Evolutionary conservation across 352 stramenopile species (phyloP), one percentile per base, ranked within the genome.

Genomic region (Pythium sukuiense): DNA sequence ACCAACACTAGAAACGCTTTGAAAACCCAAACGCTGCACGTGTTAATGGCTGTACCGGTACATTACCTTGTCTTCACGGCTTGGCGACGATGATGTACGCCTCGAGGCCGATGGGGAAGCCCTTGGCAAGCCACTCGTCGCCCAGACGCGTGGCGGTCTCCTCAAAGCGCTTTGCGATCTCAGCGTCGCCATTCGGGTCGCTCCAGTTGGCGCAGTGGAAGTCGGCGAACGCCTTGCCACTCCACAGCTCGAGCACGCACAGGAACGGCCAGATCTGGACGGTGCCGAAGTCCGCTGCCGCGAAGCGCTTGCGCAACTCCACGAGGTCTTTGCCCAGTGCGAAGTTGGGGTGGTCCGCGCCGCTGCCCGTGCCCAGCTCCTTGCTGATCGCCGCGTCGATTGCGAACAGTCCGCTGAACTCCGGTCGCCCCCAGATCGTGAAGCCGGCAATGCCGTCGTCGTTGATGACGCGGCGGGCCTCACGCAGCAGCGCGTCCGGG

Each of bases 401-500:
- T 20, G 65, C 57, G 56, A 88, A 88, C 20, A 66, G 73, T 8
- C 69, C 75, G 30, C 73, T 85, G 53, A 71, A 62, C 54, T 85
- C 80, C 6, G 76, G 77, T 3, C 57, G 71, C 13, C 66, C 80
- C 80, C 80, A 88, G 68, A 86, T 88, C 27, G 77, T 84, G 52
- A 88, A 86, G 2, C 80, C 76, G 3, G 77, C 80, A 26, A 86
- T 57, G 0, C 80, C 77, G 29, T 78, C 72, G 7, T 59, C 7
- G 0, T 53, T 67, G 32, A 88, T 53, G 32, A 86, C 77, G 48
- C 80, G 80, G 26, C 62, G 62, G 12, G 73, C 68, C 55, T 88
- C 80, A 39, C 69, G 73, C 3, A 88, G 71, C 60, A 85, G 65
- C 0, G 73, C 80, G 55, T 85, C 80, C 26, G 80, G 59, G 52